These are phyloP conservation scores for Euclidium syriacum DNA, from an alignment of 345 rosid species.

Conservation along the genomic window DNA sequence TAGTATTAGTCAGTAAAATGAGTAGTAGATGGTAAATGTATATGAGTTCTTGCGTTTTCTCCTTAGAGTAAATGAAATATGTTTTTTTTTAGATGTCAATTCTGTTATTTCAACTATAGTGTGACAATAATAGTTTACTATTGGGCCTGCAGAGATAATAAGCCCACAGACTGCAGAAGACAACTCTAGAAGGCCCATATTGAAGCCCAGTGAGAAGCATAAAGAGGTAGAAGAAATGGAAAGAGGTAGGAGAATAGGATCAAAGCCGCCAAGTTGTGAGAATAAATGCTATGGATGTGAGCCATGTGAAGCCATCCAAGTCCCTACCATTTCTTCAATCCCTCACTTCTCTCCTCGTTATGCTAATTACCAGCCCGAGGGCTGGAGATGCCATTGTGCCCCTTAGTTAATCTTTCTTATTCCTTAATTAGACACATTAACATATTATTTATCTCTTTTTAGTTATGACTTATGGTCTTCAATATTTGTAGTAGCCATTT, in stretches of 20 bases:
- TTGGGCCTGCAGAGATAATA: constrained; percentile 1
- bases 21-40: background rate
- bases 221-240: constrained; percentile 16
- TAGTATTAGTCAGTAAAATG: background rate
- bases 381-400: constrained; percentile 86
- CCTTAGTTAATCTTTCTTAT: constrained; percentile 27
- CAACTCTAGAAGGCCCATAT: background rate
- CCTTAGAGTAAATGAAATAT: background rate
- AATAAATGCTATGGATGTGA: constrained; percentile 71
- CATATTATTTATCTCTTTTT: background rate
- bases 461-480: background rate
- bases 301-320: constrained; percentile 74
- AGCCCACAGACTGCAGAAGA: background rate
- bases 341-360: constrained; percentile 36
- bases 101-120: background rate
- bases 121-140: background rate
- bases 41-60: background rate
- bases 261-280: constrained; percentile 74
- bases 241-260: constrained; percentile 48
- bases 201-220: background rate
- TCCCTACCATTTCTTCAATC: constrained; percentile 43
- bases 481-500: background rate
- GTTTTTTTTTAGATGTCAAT: background rate
- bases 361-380: constrained; percentile 78
- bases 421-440: background rate